Evolutionary conservation across 192 early-diverging fungal species (phyloP), one percentile per base, ranked within the genome.

Genomic region (Thoreauomyces humboldtii): DNA sequence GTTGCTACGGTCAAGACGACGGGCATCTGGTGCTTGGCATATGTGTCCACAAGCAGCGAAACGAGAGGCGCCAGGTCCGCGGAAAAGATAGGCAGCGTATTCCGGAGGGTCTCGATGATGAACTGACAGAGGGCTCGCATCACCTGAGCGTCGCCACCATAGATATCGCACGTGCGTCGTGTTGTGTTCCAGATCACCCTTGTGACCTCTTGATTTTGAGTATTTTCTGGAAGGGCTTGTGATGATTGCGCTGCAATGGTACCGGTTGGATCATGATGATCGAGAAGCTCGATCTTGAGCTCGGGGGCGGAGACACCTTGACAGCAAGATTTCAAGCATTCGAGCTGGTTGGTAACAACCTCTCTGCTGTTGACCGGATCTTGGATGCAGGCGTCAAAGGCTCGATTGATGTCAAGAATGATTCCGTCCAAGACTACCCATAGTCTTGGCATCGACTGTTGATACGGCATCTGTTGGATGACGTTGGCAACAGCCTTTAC

Each of bases 101-200:
- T 62, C 14, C 48, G 19, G 14, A 69, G 25, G 5, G 67, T 43
- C 42, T 61, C 36, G 7, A 38, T 45, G 37, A 69, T 61, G 53
- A 69, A 69, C 3, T 5, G 7, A 28, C 59, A 61, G 12, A 69
- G 67, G 14, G 32, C 47, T 59, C 62, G 22, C 66, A 75, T 68
- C n/a, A 71, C 65, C 27, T 67, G 51, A 28, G 63, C 67, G 34
- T 71, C 74, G 28, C 34, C 24, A 7, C n/a, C 54, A 63, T 67
- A 75, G 14, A 69, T 37, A 32, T 44, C 48, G 47, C 70, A 75
- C 9, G 63, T 56, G 6, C 60, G 55, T 21, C 34, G 55, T 43
- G 67, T 50, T 24, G 58, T 56, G n/a, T 72, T 65, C 69, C 69
- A 75, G 11, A 75, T 59, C n/a, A 75, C 65, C 1, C 19, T 46